These are phyloP conservation scores for Yarrowia yakushimensis DNA, from an alignment of 805 yeast genomes.

Conservation along the genomic window DNA sequence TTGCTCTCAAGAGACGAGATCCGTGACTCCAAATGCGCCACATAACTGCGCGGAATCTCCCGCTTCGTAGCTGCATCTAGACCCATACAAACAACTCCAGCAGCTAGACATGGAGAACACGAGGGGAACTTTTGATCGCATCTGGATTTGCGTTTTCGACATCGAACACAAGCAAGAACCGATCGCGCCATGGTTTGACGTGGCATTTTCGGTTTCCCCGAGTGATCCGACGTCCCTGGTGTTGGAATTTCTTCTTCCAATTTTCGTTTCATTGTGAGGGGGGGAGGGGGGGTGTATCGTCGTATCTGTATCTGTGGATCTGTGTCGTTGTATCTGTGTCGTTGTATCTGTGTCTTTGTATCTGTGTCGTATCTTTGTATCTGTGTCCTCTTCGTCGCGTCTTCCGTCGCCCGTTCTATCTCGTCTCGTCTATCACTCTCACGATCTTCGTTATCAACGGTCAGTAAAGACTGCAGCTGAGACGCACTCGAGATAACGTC, in stretches of 20 bases:
- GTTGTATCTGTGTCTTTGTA: not conserved
- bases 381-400: too few species aligned
- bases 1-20: slow-evolving; percentile 42
- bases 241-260: not conserved
- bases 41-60: slow-evolving; percentile 71
- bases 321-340: not conserved
- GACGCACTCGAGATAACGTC: not conserved
- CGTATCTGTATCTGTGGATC: not conserved
- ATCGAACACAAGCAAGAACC: slow-evolving; percentile 81
- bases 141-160: slow-evolving; percentile 62
- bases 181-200: slow-evolving; percentile 48
- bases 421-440: not conserved
- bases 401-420: too few species aligned
- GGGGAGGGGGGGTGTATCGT: too few species aligned
- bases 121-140: slow-evolving; percentile 69
- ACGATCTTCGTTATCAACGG: not conserved
- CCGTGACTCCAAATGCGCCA: slow-evolving; percentile 58
- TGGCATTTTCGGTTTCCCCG: not conserved
- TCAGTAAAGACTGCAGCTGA: not conserved
- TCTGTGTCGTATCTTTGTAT: not conserved
- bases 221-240: not conserved
- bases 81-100: slow-evolving; percentile 73
- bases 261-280: not conserved
- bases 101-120: slow-evolving; percentile 60
- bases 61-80: slow-evolving; percentile 86